These are phyloP conservation scores for Aureobasidium vineae DNA, from an alignment of 2,329 filamentous ascomycete species.

Conservation along the genomic window DNA sequence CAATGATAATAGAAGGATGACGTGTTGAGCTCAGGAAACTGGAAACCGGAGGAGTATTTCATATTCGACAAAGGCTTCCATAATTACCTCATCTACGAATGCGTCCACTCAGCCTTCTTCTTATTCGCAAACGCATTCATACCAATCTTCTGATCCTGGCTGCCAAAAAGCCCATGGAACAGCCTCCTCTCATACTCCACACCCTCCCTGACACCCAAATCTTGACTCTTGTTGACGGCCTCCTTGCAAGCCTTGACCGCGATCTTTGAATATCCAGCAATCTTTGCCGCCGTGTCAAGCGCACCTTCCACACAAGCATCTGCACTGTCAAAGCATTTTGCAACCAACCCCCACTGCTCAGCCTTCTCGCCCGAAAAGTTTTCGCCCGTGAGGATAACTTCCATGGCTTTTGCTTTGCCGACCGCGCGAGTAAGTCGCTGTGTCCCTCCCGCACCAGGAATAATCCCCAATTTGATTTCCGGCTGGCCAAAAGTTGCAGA, in stretches of 20 bases:
- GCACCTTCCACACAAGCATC: conserved; percentile 80
- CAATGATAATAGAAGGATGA: too few species aligned
- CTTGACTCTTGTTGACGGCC: conserved; percentile 99
- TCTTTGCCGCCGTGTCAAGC: conserved; percentile 80
- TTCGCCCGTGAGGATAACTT: conserved; percentile 81
- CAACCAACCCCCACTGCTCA: conserved; percentile 85
- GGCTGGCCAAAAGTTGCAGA: conserved; percentile 92
- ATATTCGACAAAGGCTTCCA: too few species aligned
- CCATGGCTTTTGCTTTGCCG: conserved; percentile 78
- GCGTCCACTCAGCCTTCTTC: conserved; percentile 85
- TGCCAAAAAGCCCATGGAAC: conserved; percentile 92
- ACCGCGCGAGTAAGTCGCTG: conserved; percentile 76
- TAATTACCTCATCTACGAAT: conserved; percentile 56
- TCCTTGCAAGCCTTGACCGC: conserved; percentile 90
- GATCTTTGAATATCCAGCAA: conserved; percentile 83
- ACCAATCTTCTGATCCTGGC: conserved; percentile 93
- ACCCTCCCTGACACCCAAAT: conserved; percentile 79
- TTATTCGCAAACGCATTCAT: conserved; percentile 96
- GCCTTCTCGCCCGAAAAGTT: conserved; percentile 82
- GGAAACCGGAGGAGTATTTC: too few species aligned
- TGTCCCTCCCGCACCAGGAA: conserved; percentile 87
- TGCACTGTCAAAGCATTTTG: conserved; percentile 73
- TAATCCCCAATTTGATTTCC: conserved; percentile 91
- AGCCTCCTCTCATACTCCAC: conserved; percentile 92
- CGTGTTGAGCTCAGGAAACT: too few species aligned